Evolutionary conservation across 176 grass and related monocot genomes (phyloP).

Genomic region (Aegilops longissima): DNA sequence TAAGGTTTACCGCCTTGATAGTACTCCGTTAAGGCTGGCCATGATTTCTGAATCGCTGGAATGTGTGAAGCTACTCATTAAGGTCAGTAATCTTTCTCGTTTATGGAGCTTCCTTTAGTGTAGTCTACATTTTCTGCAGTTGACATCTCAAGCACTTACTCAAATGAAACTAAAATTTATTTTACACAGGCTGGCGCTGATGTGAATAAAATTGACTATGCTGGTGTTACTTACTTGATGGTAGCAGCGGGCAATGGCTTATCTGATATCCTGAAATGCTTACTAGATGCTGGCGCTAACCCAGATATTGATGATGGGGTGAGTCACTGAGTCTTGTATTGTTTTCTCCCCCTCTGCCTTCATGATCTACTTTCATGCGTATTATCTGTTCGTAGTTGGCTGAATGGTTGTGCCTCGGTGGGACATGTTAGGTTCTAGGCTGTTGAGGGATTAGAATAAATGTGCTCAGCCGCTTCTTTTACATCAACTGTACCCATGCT

Average conservation of each 20-base stretch:
- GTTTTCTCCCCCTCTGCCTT: too few relatives aligned
- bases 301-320: neutral
- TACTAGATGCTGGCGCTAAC: conserved; percentile 21
- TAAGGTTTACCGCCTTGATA: conserved; percentile 13
- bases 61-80: neutral
- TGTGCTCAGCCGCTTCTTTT: too few relatives aligned
- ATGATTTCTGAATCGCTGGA: conserved; percentile 1
- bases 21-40: neutral
- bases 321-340: neutral
- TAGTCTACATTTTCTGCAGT: neutral
- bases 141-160: neutral
- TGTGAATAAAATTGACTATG: neutral
- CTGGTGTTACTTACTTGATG: neutral
- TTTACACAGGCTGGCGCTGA: conserved; percentile 14
- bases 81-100: neutral
- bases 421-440: too few relatives aligned
- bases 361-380: too few relatives aligned
- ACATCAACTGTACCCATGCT: too few relatives aligned
- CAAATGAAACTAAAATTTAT: neutral
- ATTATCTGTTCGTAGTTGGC: too few relatives aligned
- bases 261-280: conserved; percentile 17
- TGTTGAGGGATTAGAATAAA: too few relatives aligned
- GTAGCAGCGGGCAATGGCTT: conserved; percentile 1
- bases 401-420: too few relatives aligned
- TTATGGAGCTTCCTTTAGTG: neutral